Base-by-base conservation (phyloP, 2,329 filamentous ascomycete genomes). In the Penicillium sp. region DNA sequence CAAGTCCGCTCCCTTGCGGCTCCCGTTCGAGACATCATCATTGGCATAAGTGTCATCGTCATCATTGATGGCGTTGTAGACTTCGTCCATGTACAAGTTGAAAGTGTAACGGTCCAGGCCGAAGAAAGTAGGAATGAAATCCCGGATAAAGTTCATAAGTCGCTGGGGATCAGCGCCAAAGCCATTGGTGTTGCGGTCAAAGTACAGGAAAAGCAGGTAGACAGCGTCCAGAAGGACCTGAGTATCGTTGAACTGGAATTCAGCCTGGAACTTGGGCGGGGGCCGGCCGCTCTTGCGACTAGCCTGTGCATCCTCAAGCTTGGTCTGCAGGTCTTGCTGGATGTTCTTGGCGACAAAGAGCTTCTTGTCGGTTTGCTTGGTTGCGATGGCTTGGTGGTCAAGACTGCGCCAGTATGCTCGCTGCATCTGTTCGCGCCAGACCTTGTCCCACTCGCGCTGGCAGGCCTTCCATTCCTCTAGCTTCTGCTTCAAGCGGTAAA, bases 381-480 rank as follows among this genome's bases (percentile, higher is more conserved):
- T 90, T 52, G 91, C 87, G 58, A 96, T 92, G 21, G 92, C 92
- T 83, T 97, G 96, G 70, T 99, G 94, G 70, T 99, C 94, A 51
- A 99, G 85, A 73, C 92, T 96, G 79, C 92, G 95, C 77, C 95
- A 90, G 76, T 97, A 96, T 79, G 96, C 93, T 68, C 89, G 88
- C 70, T 96, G 89, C 25, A 93, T 97, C 77, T 97, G 94, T 49
- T 91, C 88, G 62, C 94, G 91, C 94, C 94, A 99, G 8, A 99
- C 92, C 76, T 97, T 97, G 75, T 97, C 92, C 94, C 94, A 99
- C 72, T 99, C 95, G 33, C 94, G 91, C 81, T 90, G 92, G 6
- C 91, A 93, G 65, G 95, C 92, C 63, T 96, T 91, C 94, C 94
- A 99, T 69, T 97, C 92, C 74, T 99, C 94, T 44, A 95, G 88